Percentiles rank a stretch among this genome's conserved stretches.
Conservation (phyloP, 1,284 basidiomycete species). For the Exobasidium cylindrosporum region DNA sequence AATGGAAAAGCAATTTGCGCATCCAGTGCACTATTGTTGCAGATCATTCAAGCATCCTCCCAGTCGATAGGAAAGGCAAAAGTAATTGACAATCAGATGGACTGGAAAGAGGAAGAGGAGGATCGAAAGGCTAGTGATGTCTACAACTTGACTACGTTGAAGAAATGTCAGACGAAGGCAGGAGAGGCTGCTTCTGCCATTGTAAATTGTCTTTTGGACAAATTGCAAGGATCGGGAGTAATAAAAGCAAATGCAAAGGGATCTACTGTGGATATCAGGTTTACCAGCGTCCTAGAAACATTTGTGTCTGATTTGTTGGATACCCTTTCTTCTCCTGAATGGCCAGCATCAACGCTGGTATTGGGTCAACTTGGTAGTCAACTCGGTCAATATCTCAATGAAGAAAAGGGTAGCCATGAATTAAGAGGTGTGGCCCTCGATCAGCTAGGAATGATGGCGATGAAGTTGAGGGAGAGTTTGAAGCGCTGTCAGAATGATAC, state of each 20-base stretch:
- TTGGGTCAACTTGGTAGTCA: constrained; percentile 38
- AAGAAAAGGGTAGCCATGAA: constrained; percentile 64
- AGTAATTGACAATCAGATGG: neutral
- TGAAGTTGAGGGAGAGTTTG: neutral
- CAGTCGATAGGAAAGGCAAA: constrained; percentile 1
- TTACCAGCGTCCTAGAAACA: constrained; percentile 83
- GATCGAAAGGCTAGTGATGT: neutral
- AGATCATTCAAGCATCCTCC: constrained; percentile 86
- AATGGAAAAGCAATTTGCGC: constrained; percentile 75
- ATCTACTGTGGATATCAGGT: constrained; percentile 56
- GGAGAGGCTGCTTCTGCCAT: constrained; percentile 64
- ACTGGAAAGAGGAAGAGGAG: neutral
- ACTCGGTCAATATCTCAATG: constrained; percentile 16
- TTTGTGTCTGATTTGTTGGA: constrained; percentile 82
- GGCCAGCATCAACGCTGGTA: constrained; percentile 85
- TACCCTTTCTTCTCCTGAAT: constrained; percentile 89
- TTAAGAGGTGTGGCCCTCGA: constrained; percentile 80
- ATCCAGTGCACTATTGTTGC: constrained; percentile 83
- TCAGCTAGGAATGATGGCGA: constrained; percentile 83
- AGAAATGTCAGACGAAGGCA: neutral
- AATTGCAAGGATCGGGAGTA: neutral
- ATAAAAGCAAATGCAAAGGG: constrained; percentile 23
- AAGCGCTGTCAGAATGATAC: neutral
- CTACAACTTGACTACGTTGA: constrained; percentile 13
- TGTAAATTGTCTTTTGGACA: constrained; percentile 74